Evolutionary conservation across 1,284 basidiomycete genomes (phyloP), one percentile per base, ranked within the genome.

Genomic region (Hemileia vastatrix): DNA sequence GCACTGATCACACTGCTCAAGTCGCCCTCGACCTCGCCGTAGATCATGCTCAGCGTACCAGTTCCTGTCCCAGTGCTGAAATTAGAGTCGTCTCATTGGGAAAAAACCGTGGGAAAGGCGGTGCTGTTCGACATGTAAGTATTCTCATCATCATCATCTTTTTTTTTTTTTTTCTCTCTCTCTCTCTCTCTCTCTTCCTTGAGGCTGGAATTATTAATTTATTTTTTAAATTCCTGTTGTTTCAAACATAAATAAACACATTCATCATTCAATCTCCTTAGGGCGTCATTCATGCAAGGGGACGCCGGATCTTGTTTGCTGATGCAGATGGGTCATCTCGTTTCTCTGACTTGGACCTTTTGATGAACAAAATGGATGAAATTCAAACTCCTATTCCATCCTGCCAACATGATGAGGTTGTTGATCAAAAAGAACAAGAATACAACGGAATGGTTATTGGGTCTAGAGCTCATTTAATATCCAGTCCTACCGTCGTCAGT

Each of bases 261-360:
- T n/a, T n/a, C n/a, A n/a, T n/a, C n/a, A n/a, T n/a, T n/a, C n/a
- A n/a, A n/a, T n/a, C 15, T 19, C 18, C 36, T 5, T 67, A 77
- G 76, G 77, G 90, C 48, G 87, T 91, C 82, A 75, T 93, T 64
- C 85, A 88, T 71, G 81, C 83, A 4, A 81, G 88, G 3, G 92
- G 92, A 4, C 76, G 80, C 65, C 78, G 87, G n/a, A 78, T 95
- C 53, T 78, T 95, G 52, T 92, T 95, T 82, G 91, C 86, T 36
- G 92, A 96, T 72, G 92, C 92, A 4, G 92, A 96, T 70, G 92
- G 88, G 1, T 92, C 92, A 21, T 91, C 88, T 65, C 81, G 83
- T 43, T 93, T 96, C 68, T 80, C 83, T 50, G 92, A 94, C 70
- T 74, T 95, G 11, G 84, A 87, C 66, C 70, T 79, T 27, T 77